Conservation (phyloP, 2,329 filamentous ascomycete genomes). For the Paracoccidioides lutzii region DNA sequence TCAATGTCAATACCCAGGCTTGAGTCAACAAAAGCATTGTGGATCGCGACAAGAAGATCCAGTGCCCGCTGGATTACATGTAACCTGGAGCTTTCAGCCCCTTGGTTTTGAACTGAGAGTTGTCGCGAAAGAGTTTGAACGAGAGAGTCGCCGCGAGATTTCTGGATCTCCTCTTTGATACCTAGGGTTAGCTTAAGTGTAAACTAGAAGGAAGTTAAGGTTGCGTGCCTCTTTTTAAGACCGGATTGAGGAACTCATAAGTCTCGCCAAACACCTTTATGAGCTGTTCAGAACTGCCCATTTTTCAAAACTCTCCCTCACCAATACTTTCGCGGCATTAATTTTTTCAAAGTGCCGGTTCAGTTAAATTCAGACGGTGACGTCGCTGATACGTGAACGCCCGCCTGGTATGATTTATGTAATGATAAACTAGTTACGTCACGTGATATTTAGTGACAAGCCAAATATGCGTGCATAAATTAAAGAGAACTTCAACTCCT, state of each 20-base stretch:
- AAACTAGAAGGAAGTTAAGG: slow-evolving; percentile 10
- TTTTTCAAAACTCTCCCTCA: slow-evolving; percentile 10
- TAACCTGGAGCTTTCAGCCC: slow-evolving; percentile 14
- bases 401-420: not conserved
- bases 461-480: not conserved
- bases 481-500: not conserved
- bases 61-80: slow-evolving; percentile 24
- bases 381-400: not conserved
- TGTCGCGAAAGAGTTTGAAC: slow-evolving; percentile 21
- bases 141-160: slow-evolving; percentile 22
- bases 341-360: not conserved
- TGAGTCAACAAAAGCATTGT: slow-evolving; percentile 20
- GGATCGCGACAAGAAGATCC: slow-evolving; percentile 22
- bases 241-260: slow-evolving; percentile 25
- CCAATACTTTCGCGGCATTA: not conserved
- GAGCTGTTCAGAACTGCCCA: slow-evolving; percentile 18
- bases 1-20: not conserved
- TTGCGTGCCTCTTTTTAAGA: slow-evolving; percentile 30
- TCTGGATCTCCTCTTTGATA: slow-evolving; percentile 27
- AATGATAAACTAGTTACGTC: not conserved
- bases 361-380: not conserved
- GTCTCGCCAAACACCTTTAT: slow-evolving; percentile 24
- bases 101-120: slow-evolving; percentile 4
- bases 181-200: slow-evolving; percentile 17
- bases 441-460: not conserved